phyloP scores from a whole-genome alignment of 345 rosid species.

The Microcos paniculata region DNA sequence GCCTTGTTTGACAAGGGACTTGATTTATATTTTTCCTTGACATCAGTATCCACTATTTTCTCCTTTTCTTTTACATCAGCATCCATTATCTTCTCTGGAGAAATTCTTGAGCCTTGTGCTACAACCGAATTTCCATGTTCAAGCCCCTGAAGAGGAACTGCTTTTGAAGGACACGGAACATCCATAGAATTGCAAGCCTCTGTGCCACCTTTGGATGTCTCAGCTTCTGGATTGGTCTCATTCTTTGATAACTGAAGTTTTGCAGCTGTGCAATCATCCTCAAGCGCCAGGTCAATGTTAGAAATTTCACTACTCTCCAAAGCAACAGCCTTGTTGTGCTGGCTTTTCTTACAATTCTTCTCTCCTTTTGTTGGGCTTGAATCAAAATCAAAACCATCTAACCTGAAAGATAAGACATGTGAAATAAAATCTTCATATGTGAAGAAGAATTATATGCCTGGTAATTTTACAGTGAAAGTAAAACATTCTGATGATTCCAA shows the following conservation, averaged over 20 bases:
- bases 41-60: slow-evolving; percentile 9
- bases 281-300: slow-evolving; percentile 22
- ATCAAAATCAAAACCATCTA: slow-evolving; percentile 55
- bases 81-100: slow-evolving; percentile 18
- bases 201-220: slow-evolving; percentile 27
- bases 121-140: slow-evolving; percentile 10
- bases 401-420: slow-evolving; percentile 40
- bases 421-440: slow-evolving; percentile 12
- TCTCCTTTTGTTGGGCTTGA: slow-evolving; percentile 41
- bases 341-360: slow-evolving; percentile 30
- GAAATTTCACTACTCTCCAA: slow-evolving; percentile 31
- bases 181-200: slow-evolving; percentile 24
- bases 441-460: not conserved
- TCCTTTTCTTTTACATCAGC: slow-evolving; percentile 17
- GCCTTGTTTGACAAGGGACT: slow-evolving; percentile 12
- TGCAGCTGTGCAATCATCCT: slow-evolving; percentile 20
- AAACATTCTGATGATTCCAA: not conserved
- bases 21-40: slow-evolving; percentile 25
- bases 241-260: slow-evolving; percentile 18
- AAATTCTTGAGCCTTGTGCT: slow-evolving; percentile 13
- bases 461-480: not conserved
- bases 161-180: slow-evolving; percentile 26
- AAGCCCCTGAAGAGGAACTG: not conserved
- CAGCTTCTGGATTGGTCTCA: slow-evolving; percentile 9
- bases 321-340: slow-evolving; percentile 28